phyloP scores from a whole-genome alignment of 2,329 filamentous ascomycete genomes.

The Allantophomopsis cytisporea region DNA sequence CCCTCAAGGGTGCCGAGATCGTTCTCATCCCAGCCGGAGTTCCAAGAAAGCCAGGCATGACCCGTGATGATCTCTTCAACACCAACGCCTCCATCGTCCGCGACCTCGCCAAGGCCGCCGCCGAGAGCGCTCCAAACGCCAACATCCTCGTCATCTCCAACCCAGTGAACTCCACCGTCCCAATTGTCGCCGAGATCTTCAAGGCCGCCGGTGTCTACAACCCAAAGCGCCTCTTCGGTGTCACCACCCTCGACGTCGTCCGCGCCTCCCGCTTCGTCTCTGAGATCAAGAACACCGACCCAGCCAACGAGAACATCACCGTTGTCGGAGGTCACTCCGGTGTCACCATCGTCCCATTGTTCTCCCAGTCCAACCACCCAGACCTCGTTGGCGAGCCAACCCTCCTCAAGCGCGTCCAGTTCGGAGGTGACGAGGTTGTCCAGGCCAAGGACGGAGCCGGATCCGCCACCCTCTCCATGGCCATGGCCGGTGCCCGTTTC shows the following conservation, averaged over 20 bases:
- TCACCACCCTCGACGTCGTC: constrained; percentile 97
- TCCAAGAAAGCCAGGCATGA: constrained; percentile 93
- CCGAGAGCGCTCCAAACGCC: constrained; percentile 78
- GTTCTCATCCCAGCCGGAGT: constrained; percentile 98
- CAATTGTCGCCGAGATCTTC: constrained; percentile 94
- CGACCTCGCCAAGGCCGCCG: constrained; percentile 90
- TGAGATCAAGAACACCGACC: constrained; percentile 83
- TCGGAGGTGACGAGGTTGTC: constrained; percentile 98
- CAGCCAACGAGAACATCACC: constrained; percentile 84
- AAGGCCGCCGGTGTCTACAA: constrained; percentile 94
- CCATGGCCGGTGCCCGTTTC: constrained; percentile 75
- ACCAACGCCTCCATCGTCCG: constrained; percentile 99
- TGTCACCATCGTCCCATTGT: constrained; percentile 94
- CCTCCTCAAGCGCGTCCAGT: constrained; percentile 83
- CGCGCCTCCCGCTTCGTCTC: constrained; percentile 96
- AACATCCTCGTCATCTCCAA: constrained; percentile 97
- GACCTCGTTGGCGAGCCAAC: constrained; percentile 66
- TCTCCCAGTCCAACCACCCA: constrained; percentile 84
- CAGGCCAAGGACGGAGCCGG: constrained; percentile 97
- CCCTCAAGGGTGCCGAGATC: constrained; percentile 79
- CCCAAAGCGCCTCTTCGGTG: constrained; percentile 97
- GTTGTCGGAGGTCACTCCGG: constrained; percentile 96
- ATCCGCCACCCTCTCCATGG: constrained; percentile 97
- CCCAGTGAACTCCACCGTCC: constrained; percentile 99
- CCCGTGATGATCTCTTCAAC: constrained; percentile 99